Evolutionary conservation across 345 rosid species (phyloP).

Genomic region (Heritiera littoralis): DNA sequence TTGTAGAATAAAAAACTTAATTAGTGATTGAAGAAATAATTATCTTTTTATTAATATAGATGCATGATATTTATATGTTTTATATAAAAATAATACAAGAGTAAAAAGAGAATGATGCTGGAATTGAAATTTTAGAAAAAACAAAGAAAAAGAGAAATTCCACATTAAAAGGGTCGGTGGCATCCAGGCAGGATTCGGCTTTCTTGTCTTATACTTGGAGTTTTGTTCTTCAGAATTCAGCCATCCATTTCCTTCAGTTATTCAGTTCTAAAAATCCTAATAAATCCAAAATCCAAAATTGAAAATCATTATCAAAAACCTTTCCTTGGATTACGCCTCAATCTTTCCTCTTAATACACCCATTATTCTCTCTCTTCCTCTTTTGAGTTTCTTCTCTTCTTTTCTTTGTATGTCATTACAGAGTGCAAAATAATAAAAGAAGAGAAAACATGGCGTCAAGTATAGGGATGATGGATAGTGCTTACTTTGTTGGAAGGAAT

Average conservation of each 20-base stretch:
- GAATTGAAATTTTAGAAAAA: no score
- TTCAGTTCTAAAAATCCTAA: no score
- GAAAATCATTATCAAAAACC: neutral
- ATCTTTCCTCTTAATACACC: constrained; percentile 14
- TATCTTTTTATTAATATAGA: no score
- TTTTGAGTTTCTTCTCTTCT: neutral
- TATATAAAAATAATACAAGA: no score
- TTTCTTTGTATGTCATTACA: no score
- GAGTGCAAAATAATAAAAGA: constrained; percentile 7
- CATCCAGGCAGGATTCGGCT: no score
- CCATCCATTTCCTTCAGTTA: neutral
- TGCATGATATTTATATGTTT: no score
- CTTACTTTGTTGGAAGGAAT: constrained; percentile 94
- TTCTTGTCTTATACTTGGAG: neutral
- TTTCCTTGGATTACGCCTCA: constrained; percentile 2
- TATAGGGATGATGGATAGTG: constrained; percentile 98
- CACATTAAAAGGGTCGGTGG: no score
- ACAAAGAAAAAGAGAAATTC: no score
- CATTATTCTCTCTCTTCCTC: neutral
- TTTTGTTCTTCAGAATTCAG: neutral
- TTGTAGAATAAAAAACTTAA: no score
- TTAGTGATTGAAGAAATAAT: no score
- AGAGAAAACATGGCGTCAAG: constrained; percentile 32
- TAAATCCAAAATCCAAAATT: neutral
- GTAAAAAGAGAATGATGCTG: no score